Percentiles rank a stretch among this genome's conserved stretches.
Evolutionary conservation across 306 rosid genomes (phyloP).

Genomic region (Cucurbita argyrosperma): DNA sequence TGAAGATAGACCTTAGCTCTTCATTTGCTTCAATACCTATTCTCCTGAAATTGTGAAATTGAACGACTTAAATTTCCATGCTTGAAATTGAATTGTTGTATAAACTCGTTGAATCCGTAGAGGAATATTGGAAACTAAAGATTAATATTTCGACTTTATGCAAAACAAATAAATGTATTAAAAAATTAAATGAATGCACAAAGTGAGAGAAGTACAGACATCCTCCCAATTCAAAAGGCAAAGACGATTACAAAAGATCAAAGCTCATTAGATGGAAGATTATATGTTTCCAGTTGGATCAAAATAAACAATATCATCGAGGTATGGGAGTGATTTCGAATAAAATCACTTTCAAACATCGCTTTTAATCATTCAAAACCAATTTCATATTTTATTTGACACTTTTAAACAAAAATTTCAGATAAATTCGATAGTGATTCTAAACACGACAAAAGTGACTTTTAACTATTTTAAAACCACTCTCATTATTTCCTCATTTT

Average conservation of each 20-base stretch:
- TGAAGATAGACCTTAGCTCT: constrained; percentile 82
- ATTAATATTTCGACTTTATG: no score
- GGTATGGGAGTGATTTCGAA: no score
- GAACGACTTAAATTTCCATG: background rate
- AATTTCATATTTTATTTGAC: background rate
- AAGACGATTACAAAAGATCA: background rate
- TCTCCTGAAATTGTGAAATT: constrained; percentile 40
- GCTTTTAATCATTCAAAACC: no score
- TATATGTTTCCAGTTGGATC: background rate
- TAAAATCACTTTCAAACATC: no score
- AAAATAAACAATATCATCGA: background rate
- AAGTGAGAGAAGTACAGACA: background rate
- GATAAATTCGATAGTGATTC: background rate
- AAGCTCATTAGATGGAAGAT: background rate
- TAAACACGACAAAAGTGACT: background rate
- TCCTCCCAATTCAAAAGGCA: background rate
- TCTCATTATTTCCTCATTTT: no score
- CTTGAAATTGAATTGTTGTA: background rate
- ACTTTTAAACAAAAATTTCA: background rate
- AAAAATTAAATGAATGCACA: no score
- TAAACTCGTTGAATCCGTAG: background rate
- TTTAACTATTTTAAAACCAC: no score
- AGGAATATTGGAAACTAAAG: no score
- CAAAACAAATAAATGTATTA: no score
- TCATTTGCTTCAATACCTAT: constrained; percentile 93